Conservation (phyloP, 225 moss, liverwort and hornwort genomes). For the Sphagnum contortum region DNA sequence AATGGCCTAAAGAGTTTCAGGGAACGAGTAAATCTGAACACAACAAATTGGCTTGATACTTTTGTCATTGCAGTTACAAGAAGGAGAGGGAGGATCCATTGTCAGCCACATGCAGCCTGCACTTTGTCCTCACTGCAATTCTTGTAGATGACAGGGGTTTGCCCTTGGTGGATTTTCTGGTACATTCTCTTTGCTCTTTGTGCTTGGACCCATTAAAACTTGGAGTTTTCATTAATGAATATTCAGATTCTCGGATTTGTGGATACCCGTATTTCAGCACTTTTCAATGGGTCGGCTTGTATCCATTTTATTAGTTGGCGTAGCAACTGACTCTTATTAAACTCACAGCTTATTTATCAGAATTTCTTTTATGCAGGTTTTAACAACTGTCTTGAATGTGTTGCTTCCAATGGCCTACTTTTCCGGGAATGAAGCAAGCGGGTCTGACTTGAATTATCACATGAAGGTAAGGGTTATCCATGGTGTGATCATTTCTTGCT, state of each 20-base stretch:
- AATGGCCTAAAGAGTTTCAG: too few relatives aligned
- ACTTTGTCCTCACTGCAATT: conserved; percentile 59
- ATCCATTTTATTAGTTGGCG: too few relatives aligned
- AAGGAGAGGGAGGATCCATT: conserved; percentile 70
- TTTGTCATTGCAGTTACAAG: conserved; percentile 24
- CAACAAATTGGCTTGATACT: too few relatives aligned
- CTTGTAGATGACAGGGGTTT: conserved; percentile 42
- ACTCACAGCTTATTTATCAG: too few relatives aligned
- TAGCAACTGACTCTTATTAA: too few relatives aligned
- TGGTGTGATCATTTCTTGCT: too few relatives aligned
- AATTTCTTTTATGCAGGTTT: conserved; percentile 26
- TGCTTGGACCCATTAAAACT: too few relatives aligned
- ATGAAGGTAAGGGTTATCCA: conserved; percentile 49
- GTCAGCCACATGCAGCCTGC: conserved; percentile 65
- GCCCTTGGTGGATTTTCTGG: conserved; percentile 63
- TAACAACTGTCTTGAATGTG: conserved; percentile 68
- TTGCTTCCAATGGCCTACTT: conserved; percentile 85
- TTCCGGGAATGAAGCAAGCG: conserved; percentile 64
- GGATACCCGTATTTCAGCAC: too few relatives aligned
- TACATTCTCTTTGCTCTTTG: conserved; percentile 1
- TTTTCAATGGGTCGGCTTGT: too few relatives aligned
- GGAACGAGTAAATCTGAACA: too few relatives aligned
- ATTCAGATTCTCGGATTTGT: too few relatives aligned
- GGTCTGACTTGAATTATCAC: conserved; percentile 66
- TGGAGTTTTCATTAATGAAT: too few relatives aligned